Conservation (phyloP, 441 rosid species). For the Eutrema salsugineum region DNA sequence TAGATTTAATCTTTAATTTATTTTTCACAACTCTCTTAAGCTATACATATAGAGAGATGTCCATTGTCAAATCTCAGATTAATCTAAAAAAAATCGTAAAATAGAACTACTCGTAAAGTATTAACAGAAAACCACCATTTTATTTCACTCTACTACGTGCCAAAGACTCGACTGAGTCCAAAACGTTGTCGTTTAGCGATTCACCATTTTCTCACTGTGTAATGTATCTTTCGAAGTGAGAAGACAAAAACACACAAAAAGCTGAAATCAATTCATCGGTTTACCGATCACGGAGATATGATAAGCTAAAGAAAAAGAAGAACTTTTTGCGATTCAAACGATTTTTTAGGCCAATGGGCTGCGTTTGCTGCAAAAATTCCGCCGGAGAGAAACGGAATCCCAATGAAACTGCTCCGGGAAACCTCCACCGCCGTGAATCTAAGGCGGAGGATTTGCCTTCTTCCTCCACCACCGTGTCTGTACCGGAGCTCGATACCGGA, state of each 20-base stretch:
- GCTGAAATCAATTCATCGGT: not conserved
- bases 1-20: not conserved
- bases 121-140: constrained; percentile 10
- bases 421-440: constrained; percentile 31
- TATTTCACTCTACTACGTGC: constrained; percentile 3
- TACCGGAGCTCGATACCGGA: constrained; percentile 19
- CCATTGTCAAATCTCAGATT: not conserved
- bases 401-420: constrained; percentile 28
- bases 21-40: not conserved
- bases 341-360: constrained; percentile 51
- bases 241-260: not conserved
- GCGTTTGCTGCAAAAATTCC: constrained; percentile 47
- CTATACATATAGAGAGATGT: not conserved
- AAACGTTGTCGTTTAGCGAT: not conserved
- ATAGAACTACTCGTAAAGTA: not conserved
- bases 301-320: not conserved
- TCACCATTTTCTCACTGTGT: not conserved
- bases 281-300: constrained; percentile 19
- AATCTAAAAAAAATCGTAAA: not conserved
- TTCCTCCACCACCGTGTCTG: not conserved
- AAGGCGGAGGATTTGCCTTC: constrained; percentile 28
- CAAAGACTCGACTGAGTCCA: constrained; percentile 5
- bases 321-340: constrained; percentile 1
- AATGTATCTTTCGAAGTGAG: not conserved
- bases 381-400: constrained; percentile 20